Conservation (phyloP, 1,284 basidiomycete genomes). For the Takashimella koratensis region DNA sequence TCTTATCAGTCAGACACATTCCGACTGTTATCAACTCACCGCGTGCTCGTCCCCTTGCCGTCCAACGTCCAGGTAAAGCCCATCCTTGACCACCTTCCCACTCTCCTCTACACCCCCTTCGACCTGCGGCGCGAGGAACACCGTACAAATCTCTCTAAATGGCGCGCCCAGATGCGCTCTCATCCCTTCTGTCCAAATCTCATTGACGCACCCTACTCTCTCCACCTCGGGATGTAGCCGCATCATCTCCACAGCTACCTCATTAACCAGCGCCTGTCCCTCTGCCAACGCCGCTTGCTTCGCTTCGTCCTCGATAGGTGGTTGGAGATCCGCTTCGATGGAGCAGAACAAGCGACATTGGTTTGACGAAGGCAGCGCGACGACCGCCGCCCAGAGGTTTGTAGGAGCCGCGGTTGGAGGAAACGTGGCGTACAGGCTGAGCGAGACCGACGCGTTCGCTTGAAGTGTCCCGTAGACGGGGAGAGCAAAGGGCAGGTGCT, state of each 20-base stretch:
- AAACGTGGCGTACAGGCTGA: not conserved
- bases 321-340: constrained; percentile 4
- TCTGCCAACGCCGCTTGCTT: not conserved
- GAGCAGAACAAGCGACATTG: constrained; percentile 24
- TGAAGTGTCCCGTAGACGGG: constrained; percentile 14
- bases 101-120: not conserved
- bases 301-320: not conserved
- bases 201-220: constrained; percentile 10
- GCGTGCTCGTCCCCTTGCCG: constrained; percentile 12
- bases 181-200: constrained; percentile 9
- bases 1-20: constrained; percentile 9
- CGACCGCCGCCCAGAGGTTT: constrained; percentile 15
- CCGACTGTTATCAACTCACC: constrained; percentile 11
- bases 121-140: not conserved
- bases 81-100: not conserved
- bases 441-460: not conserved
- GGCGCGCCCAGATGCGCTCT: not conserved
- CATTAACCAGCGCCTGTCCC: constrained; percentile 4
- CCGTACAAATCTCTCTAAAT: not conserved
- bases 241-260: constrained; percentile 1
- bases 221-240: not conserved
- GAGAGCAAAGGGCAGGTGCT: constrained; percentile 16
- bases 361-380: constrained; percentile 13
- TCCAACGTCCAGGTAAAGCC: constrained; percentile 7
- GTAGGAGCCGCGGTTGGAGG: not conserved